Percentiles rank a stretch among this genome's conserved stretches.
Conservation (phyloP, 345 rosid species). For the Boechera retrofracta region DNA sequence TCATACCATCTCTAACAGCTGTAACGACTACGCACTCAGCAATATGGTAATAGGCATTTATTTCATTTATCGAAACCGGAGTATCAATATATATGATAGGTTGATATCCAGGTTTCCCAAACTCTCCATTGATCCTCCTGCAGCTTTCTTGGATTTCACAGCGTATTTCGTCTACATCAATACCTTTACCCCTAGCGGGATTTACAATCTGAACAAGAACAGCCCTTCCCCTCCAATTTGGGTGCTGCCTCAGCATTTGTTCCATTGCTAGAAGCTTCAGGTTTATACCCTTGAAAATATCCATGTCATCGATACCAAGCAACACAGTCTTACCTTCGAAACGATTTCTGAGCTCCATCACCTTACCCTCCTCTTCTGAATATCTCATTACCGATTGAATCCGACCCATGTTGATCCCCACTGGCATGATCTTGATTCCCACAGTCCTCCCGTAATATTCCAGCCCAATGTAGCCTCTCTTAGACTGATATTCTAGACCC, state of each 20-base stretch:
- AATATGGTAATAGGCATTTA: conserved; percentile 45
- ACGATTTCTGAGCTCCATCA: conserved; percentile 45
- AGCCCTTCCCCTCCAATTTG: conserved; percentile 51
- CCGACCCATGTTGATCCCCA: conserved; percentile 50
- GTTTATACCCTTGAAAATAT: conserved; percentile 49
- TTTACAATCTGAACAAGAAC: conserved; percentile 50
- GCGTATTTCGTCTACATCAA: conserved; percentile 40
- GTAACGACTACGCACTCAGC: conserved; percentile 52
- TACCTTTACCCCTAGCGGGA: conserved; percentile 50
- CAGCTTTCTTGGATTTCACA: conserved; percentile 46
- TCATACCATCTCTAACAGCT: conserved; percentile 54
- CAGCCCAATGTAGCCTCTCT: conserved; percentile 52
- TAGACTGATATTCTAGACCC: conserved; percentile 51
- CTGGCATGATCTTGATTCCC: conserved; percentile 54
- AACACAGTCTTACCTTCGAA: conserved; percentile 48
- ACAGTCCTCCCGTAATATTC: conserved; percentile 52
- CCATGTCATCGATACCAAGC: conserved; percentile 51
- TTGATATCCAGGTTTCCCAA: conserved; percentile 51
- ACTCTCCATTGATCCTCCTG: conserved; percentile 47
- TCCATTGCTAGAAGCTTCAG: conserved; percentile 52
- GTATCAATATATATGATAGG: conserved; percentile 46
- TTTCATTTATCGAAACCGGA: conserved; percentile 43
- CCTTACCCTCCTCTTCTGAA: conserved; percentile 48
- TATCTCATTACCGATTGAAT: conserved; percentile 50
- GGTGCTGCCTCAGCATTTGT: conserved; percentile 48